phyloP scores from a whole-genome alignment of 306 rosid species.

The Benincasa hispida region DNA sequence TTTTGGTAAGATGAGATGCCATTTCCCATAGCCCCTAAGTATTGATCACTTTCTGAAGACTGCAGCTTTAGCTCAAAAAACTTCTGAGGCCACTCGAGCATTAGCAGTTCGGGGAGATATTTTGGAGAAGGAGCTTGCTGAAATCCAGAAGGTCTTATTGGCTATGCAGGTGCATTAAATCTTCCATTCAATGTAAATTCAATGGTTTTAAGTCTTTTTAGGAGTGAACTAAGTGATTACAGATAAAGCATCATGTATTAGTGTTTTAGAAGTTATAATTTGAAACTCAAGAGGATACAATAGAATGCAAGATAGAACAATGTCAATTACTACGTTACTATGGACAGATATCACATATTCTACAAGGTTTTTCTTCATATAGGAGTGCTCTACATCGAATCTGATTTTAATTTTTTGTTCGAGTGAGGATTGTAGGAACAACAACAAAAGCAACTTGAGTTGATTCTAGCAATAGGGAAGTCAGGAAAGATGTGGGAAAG shows the following conservation, averaged over 20 bases:
- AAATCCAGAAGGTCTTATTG: constrained; percentile 75
- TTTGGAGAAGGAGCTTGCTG: constrained; percentile 87
- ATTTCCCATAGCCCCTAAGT: constrained; percentile 3
- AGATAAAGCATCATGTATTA: neutral
- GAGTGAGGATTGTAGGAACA: constrained; percentile 49
- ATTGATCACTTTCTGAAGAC: constrained; percentile 44
- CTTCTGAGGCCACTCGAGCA: constrained; percentile 70
- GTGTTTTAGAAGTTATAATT: neutral
- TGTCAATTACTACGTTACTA: neutral
- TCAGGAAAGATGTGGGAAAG: constrained; percentile 50
- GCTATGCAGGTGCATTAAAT: constrained; percentile 71
- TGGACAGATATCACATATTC: neutral
- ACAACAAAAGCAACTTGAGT: constrained; percentile 79
- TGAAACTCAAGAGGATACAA: neutral
- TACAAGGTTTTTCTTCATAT: neutral
- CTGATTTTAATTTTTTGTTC: neutral
- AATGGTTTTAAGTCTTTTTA: neutral
- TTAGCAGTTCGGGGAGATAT: constrained; percentile 59
- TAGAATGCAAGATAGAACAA: neutral
- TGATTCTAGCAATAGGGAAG: constrained; percentile 76
- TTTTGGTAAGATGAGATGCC: neutral
- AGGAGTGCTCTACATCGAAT: neutral
- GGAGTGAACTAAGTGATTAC: neutral
- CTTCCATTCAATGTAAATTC: neutral
- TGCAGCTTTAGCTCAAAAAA: constrained; percentile 72